Evolutionary conservation across 805 yeast species (phyloP).

Genomic region (Metschnikowia vanudenii): DNA sequence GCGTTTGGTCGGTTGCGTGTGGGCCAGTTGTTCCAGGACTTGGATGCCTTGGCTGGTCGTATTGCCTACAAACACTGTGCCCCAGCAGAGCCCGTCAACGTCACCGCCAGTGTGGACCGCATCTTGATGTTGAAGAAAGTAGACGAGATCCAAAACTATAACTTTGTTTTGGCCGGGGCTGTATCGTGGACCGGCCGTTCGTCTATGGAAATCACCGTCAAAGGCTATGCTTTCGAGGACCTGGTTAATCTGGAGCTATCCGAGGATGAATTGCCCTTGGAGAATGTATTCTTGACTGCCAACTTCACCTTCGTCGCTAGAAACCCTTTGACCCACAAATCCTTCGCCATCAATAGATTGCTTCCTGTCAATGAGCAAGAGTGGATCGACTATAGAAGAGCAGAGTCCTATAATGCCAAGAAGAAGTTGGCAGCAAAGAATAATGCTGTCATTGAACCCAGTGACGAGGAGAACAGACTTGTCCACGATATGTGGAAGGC

Average conservation of each 20-base stretch:
- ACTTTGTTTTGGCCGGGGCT: slow-evolving; percentile 82
- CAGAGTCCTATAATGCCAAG: slow-evolving; percentile 85
- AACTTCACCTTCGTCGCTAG: slow-evolving; percentile 95
- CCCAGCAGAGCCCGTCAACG: slow-evolving; percentile 96
- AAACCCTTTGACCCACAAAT: slow-evolving; percentile 86
- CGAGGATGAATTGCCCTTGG: slow-evolving; percentile 57
- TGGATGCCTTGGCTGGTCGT: slow-evolving; percentile 91
- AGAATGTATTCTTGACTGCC: slow-evolving; percentile 78
- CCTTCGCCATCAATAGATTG: slow-evolving; percentile 80
- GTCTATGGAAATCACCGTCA: slow-evolving; percentile 92
- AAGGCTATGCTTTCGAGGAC: slow-evolving; percentile 73
- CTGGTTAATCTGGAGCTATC: slow-evolving; percentile 51
- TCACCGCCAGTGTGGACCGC: slow-evolving; percentile 92
- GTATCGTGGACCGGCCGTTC: slow-evolving; percentile 95
- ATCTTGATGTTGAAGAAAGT: slow-evolving; percentile 82
- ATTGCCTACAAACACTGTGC: slow-evolving; percentile 89
- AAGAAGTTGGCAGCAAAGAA: slow-evolving; percentile 75
- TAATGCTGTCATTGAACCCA: slow-evolving; percentile 61
- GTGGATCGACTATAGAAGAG: slow-evolving; percentile 81
- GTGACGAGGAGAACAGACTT: slow-evolving; percentile 64
- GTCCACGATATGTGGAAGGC: slow-evolving; percentile 75
- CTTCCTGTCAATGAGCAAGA: slow-evolving; percentile 74
- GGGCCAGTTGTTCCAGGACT: slow-evolving; percentile 91
- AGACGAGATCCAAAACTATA: slow-evolving; percentile 71
- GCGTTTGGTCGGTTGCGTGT: slow-evolving; percentile 89